Conservation (phyloP, 139 green algal species). For the Chlamydomonas eustigma region DNA sequence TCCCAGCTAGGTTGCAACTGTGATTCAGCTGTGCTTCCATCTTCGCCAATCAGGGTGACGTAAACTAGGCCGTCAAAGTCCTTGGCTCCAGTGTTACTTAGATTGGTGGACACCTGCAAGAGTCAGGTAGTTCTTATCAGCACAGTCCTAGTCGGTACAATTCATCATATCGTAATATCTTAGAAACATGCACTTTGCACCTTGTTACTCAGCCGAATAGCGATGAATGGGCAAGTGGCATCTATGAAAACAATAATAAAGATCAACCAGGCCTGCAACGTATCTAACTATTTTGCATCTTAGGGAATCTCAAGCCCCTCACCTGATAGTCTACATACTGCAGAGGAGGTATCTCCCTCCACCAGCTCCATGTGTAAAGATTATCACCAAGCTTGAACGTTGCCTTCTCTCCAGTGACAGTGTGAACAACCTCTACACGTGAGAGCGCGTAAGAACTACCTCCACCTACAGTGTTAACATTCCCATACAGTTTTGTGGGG, state of each 20-base stretch:
- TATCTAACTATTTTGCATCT: background rate
- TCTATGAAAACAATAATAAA: too few relatives aligned
- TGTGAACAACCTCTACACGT: conserved; percentile 3
- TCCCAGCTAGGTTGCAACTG: background rate
- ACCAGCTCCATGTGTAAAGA: conserved; percentile 11
- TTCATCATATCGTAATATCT: too few relatives aligned
- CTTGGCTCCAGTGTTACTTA: background rate
- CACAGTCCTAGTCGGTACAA: too few relatives aligned
- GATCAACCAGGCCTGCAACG: background rate
- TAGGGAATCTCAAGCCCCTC: too few relatives aligned
- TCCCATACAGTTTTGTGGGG: background rate
- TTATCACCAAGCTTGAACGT: background rate
- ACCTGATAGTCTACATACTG: conserved; percentile 4
- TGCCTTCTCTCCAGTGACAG: background rate
- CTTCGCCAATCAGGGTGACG: background rate
- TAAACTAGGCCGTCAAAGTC: background rate
- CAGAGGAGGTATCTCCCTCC: background rate
- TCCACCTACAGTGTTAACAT: background rate
- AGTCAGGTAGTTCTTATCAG: too few relatives aligned
- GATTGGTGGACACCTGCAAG: background rate
- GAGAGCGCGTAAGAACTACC: background rate
- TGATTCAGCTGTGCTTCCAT: background rate
- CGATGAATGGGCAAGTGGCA: too few relatives aligned
- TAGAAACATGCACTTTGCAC: too few relatives aligned
- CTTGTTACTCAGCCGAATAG: too few relatives aligned